Percentiles rank a stretch among this genome's conserved stretches.
These are phyloP conservation scores for Diaporthe citri DNA, from an alignment of 2,329 filamentous ascomycete genomes.

Conservation along the genomic window DNA sequence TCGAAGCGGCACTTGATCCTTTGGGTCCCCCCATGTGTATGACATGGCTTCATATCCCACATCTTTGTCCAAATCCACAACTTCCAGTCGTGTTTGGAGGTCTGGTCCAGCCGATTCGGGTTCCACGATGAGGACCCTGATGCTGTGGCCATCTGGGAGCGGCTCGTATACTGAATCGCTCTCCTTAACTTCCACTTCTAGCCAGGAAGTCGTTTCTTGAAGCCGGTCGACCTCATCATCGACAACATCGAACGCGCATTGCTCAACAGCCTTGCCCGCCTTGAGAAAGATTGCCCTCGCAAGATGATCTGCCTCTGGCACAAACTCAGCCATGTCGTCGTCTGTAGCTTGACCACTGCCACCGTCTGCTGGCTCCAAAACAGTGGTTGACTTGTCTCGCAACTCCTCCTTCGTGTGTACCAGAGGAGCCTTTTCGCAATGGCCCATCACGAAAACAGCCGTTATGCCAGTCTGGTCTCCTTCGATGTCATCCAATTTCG, in stretches of 20 bases:
- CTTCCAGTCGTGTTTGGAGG: slow-evolving; percentile 17
- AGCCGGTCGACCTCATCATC: slow-evolving; percentile 10
- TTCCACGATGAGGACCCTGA: slow-evolving; percentile 20
- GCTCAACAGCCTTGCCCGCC: slow-evolving; percentile 37
- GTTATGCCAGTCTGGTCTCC: slow-evolving; percentile 28
- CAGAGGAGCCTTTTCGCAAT: slow-evolving; percentile 32
- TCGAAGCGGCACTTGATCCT: slow-evolving; percentile 9
- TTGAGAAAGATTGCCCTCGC: slow-evolving; percentile 39
- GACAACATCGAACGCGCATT: slow-evolving; percentile 32
- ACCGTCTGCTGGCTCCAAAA: not conserved
- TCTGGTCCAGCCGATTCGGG: not conserved
- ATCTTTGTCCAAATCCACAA: slow-evolving; percentile 21
- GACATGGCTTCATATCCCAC: slow-evolving; percentile 29
- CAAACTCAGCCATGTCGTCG: slow-evolving; percentile 25
- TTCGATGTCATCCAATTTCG: slow-evolving; percentile 22
- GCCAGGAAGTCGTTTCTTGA: not conserved
- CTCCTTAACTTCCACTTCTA: not conserved
- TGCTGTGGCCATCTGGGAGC: slow-evolving; percentile 16
- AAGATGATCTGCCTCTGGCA: slow-evolving; percentile 37
- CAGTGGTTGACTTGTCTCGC: slow-evolving; percentile 3
- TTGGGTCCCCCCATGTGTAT: slow-evolving; percentile 30
- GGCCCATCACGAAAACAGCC: slow-evolving; percentile 39
- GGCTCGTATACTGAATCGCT: not conserved
- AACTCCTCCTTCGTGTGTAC: not conserved
- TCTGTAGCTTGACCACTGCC: not conserved